These are phyloP conservation scores for Melaleuca quinquenervia DNA, from an alignment of 345 rosid genomes.

Conservation along the genomic window DNA sequence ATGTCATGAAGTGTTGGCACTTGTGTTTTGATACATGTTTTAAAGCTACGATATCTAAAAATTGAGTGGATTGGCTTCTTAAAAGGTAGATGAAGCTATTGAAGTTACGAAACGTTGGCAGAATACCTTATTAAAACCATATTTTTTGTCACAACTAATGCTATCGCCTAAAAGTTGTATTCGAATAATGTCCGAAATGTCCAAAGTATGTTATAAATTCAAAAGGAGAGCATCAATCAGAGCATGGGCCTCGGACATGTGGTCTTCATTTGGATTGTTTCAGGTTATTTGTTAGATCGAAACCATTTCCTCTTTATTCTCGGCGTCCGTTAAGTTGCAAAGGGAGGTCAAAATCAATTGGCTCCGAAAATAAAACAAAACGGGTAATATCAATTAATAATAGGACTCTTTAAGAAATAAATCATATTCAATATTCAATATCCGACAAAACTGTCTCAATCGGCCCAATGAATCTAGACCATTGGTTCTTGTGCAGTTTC, in stretches of 20 bases:
- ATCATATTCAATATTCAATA: not conserved
- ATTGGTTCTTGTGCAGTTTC: not conserved
- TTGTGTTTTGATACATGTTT: not conserved
- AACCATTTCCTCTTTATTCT: not conserved
- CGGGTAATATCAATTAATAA: not conserved
- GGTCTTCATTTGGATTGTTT: not conserved
- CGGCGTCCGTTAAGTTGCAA: not conserved
- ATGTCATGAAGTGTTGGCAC: not conserved
- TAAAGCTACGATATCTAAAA: not conserved
- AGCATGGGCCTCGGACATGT: not conserved
- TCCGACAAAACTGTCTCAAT: not conserved
- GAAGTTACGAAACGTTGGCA: fast-evolving
- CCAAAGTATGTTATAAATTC: not conserved
- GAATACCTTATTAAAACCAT: not conserved
- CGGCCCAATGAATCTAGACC: not conserved
- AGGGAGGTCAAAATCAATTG: not conserved
- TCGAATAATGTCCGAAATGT: too few relatives aligned
- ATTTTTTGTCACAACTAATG: not conserved
- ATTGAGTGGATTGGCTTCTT: not conserved
- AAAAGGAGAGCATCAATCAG: not conserved
- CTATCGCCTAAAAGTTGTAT: not conserved
- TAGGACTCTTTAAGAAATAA: not conserved
- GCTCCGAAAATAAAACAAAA: not conserved
- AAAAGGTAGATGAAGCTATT: not conserved
- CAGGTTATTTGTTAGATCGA: not conserved